phyloP scores from a whole-genome alignment of 2,329 filamentous ascomycete species.

The Calonectria henricotiae region DNA sequence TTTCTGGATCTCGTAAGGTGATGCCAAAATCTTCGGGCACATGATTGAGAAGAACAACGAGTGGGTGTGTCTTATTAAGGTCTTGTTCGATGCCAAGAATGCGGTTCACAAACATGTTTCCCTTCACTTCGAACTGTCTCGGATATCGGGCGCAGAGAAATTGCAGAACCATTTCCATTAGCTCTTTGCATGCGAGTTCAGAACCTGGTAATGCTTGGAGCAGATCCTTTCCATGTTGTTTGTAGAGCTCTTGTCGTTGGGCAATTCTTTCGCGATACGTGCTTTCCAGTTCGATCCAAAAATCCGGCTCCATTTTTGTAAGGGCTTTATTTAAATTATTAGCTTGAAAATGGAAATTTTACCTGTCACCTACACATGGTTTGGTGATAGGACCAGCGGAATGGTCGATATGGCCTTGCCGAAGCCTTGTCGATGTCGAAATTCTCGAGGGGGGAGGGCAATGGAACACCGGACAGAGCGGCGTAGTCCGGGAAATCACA shows the following conservation, averaged over 20 bases:
- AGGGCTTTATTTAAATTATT: conserved; percentile 69
- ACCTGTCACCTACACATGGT: conserved; percentile 80
- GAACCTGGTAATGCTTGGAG: conserved; percentile 81
- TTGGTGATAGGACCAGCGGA: conserved; percentile 89
- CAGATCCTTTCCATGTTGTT: conserved; percentile 75
- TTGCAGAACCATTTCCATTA: conserved; percentile 90
- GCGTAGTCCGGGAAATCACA: conserved; percentile 88
- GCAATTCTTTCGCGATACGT: conserved; percentile 79
- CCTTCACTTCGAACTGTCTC: conserved; percentile 77
- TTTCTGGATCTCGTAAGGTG: conserved; percentile 79
- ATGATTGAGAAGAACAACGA: conserved; percentile 82
- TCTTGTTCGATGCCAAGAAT: conserved; percentile 77
- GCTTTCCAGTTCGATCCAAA: conserved; percentile 90
- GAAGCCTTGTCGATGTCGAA: conserved; percentile 80
- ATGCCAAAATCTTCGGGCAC: conserved; percentile 90
- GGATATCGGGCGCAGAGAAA: conserved; percentile 87
- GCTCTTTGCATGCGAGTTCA: conserved; percentile 85
- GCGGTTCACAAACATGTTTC: conserved; percentile 76
- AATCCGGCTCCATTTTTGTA: conserved; percentile 84
- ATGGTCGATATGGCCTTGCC: conserved; percentile 84
- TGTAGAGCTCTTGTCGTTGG: conserved; percentile 78
- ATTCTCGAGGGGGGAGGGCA: conserved; percentile 74
- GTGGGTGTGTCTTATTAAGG: conserved; percentile 74
- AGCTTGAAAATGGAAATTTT: conserved; percentile 53
- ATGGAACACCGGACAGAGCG: conserved; percentile 80